Base-by-base conservation (phyloP, 2,329 filamentous ascomycete species). In the Ophiostoma ulmi region DNA sequence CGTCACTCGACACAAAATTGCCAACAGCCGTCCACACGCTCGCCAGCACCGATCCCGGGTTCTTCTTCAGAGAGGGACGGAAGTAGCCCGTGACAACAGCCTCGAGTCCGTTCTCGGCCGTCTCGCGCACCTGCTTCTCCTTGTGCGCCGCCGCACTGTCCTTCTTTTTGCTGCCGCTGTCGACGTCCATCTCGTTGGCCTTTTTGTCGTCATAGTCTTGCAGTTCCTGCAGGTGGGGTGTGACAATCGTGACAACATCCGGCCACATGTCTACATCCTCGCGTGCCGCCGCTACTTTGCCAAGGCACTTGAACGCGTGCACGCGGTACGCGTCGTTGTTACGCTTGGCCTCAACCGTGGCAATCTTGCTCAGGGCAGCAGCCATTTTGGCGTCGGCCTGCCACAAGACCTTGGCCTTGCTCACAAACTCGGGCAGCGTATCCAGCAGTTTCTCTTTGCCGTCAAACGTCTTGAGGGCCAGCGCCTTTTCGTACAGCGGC, bases 381-480 rank as follows among this genome's bases (percentile, higher is more conserved):
- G 86, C 85, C 35, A 91, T 80, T 11, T 77, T 76, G 0, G 77
- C 73, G 73, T 90, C 85, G 6, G 79, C 78, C 66, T 82, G 80
- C 83, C 88, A 89, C 39, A 92, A 81, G 8, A 79, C 79, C 74
- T 84, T 85, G 0, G 86, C 87, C 73, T 89, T 87, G 75, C 87
- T 85, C 0, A 91, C 88, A 75, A 98, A 95, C 71, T 88, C 86
- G 4, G 93, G 90, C 78, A 95, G 93, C 6, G 91, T 90, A 63
- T 88, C 85, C 2, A 98, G 83, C 41, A 99, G 87, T 74, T 88
- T 89, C 80, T 97, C 93, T 78, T 99, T 99, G 31, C 93, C 93
- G 0, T 91, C 86, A 84, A 97, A 99, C 0, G 94, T 97, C 83
- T 97, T 98, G 14, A 97, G 88, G 2, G 88, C 87, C 58, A 98